Evolutionary conservation across 768 basidiomycete species (phyloP).

Genomic region (Fibroporia radiculosa): DNA sequence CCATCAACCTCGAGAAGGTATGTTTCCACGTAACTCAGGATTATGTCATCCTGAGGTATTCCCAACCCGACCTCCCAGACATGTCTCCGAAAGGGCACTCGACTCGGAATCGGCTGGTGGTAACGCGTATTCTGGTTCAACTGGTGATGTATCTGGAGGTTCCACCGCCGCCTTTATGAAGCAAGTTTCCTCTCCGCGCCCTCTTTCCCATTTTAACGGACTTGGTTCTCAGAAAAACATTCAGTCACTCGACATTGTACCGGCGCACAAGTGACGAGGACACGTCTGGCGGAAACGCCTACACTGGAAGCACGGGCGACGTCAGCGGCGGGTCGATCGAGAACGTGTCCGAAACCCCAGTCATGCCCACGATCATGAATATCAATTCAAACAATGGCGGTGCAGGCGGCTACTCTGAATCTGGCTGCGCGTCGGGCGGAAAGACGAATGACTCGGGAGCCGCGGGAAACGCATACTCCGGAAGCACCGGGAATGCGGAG

Average conservation of each 20-base stretch:
- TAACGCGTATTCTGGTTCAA: slow-evolving; percentile 15
- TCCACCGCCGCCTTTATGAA: neutral
- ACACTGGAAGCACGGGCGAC: slow-evolving; percentile 17
- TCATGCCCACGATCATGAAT: slow-evolving; percentile 22
- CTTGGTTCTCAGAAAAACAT: neutral
- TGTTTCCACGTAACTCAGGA: too few species aligned
- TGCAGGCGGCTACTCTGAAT: slow-evolving; percentile 18
- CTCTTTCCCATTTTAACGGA: neutral
- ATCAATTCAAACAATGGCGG: slow-evolving; percentile 26
- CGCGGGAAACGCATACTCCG: slow-evolving; percentile 19
- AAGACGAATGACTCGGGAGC: slow-evolving; percentile 12
- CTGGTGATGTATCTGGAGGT: slow-evolving; percentile 8
- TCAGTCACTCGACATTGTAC: neutral
- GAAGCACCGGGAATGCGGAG: slow-evolving; percentile 20
- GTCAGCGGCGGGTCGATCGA: slow-evolving; percentile 18
- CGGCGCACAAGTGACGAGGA: slow-evolving; percentile 16
- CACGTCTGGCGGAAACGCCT: slow-evolving; percentile 22
- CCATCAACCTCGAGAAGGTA: too few species aligned
- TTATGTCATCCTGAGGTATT: too few species aligned
- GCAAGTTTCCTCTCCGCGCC: neutral
- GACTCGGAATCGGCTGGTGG: slow-evolving; percentile 15
- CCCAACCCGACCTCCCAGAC: too few species aligned
- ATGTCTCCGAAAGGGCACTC: slow-evolving; percentile 6
- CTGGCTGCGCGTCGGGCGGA: slow-evolving; percentile 21
- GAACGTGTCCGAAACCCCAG: slow-evolving; percentile 16